A percentile compares a stretch with the other conserved stretches of the same genome.
Evolutionary conservation across 139 green algal species (phyloP).

Genomic region (Ulvella scutata): DNA sequence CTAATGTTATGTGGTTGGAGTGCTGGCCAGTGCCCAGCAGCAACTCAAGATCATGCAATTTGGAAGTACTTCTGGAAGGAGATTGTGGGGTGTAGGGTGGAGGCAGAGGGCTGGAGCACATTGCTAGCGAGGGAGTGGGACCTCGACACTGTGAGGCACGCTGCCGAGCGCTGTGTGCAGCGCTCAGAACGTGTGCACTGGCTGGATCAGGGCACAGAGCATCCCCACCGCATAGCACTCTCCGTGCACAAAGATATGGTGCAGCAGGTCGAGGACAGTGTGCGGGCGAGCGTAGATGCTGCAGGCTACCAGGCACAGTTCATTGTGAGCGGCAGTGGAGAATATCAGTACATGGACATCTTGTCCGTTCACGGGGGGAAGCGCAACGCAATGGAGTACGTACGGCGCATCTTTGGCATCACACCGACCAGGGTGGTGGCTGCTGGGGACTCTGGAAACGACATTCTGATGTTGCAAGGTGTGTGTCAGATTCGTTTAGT

Average conservation of each 20-base stretch:
- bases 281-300: conserved; percentile 16
- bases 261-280: conserved; percentile 9
- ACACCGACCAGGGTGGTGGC: conserved; percentile 41
- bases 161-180: background rate
- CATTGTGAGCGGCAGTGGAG: conserved; percentile 58
- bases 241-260: conserved; percentile 32
- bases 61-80: background rate
- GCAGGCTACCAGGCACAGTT: conserved; percentile 29
- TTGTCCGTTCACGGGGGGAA: conserved; percentile 61
- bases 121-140: conserved; percentile 61
- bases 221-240: conserved; percentile 73
- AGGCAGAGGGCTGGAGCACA: background rate
- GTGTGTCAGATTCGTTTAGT: background rate
- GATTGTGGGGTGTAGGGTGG: background rate
- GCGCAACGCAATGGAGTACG: conserved; percentile 63
- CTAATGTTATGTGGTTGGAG: too few species aligned
- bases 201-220: conserved; percentile 68
- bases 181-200: conserved; percentile 17
- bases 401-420: conserved; percentile 48
- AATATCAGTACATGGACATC: conserved; percentile 76
- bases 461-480: conserved; percentile 83
- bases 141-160: conserved; percentile 13
- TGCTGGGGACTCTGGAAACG: conserved; percentile 83
- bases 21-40: background rate
- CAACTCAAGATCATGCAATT: background rate